Evolutionary conservation across 495 filamentous ascomycete genomes (phyloP), one percentile per base, ranked within the genome.

Genomic region (Cercophora samala): DNA sequence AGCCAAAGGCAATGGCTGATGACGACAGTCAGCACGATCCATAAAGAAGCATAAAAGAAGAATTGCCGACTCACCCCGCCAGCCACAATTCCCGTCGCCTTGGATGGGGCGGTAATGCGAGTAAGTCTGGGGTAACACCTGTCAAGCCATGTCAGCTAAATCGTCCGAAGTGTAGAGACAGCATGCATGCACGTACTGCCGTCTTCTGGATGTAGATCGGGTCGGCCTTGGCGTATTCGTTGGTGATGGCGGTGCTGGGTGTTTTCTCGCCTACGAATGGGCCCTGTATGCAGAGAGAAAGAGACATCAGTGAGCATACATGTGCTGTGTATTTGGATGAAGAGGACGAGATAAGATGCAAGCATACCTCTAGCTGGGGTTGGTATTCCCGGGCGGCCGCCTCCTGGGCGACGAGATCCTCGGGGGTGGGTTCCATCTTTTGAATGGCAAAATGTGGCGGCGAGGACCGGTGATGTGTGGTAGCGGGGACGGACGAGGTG

Each of bases 11-110:
- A 75, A 97, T 89, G 54, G 95, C 95, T 98, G 29, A 17, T 46
- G 67, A 54, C 54, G 23, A 42, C 21, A 18, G 64, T 79, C 56
- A 76, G 70, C 46, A 64, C 29, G 18, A 51, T 1, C 15, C 15
- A 11, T 3, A 11, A 63, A 53, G 26, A 22, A 51, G 25, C 71
- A 18, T 65, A 67, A 55, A 70, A 75, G 58, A 74, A 69, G 37
- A 62, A 65, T 51, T 25, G 17, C 25, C 24, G n/a, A 80, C 77
- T 75, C 86, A 97, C 94, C 95, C 89, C 95, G 86, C 94, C 95
- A 99, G 69, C 95, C 95, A 80, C 95, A 99, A 74, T 96, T 93
- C 51, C 95, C 95, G 80, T 99, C 95, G 22, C 95, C 93, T 75
- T 88, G 89, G 78, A 97, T 88, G 4, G 89, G 89, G 54, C 95